A percentile compares a stretch with the other conserved stretches of the same genome.
Conservation (phyloP, 805 yeast species). For the Lipomyces yamadae region DNA sequence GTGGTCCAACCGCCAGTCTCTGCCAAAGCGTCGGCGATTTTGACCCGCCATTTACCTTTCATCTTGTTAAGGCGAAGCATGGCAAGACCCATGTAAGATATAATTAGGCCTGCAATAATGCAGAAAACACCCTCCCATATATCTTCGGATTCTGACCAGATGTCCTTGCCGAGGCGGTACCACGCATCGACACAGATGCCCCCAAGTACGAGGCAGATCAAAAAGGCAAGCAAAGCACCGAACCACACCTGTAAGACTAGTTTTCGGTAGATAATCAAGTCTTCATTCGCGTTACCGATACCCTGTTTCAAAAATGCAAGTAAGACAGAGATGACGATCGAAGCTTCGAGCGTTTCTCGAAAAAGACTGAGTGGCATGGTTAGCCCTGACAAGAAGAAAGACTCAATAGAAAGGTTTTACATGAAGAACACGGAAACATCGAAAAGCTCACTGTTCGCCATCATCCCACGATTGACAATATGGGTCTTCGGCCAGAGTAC, state of each 20-base stretch:
- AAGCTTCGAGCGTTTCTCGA: slow-evolving; percentile 93
- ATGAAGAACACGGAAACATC: slow-evolving; percentile 47
- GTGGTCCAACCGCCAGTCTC: slow-evolving; percentile 39
- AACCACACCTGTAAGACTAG: slow-evolving; percentile 83
- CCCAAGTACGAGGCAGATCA: slow-evolving; percentile 83
- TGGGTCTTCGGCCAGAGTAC: too few species aligned
- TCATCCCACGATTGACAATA: slow-evolving; percentile 30
- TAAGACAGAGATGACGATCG: slow-evolving; percentile 86
- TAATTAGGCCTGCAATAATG: slow-evolving; percentile 85
- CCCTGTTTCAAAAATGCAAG: slow-evolving; percentile 91
- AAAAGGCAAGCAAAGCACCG: slow-evolving; percentile 75
- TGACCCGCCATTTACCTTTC: slow-evolving; percentile 96
- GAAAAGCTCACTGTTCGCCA: slow-evolving; percentile 59
- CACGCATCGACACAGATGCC: slow-evolving; percentile 94
- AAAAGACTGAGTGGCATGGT: slow-evolving; percentile 56
- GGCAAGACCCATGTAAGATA: slow-evolving; percentile 93
- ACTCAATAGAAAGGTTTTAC: slow-evolving; percentile 15
- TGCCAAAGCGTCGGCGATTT: slow-evolving; percentile 82
- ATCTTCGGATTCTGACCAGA: slow-evolving; percentile 88
- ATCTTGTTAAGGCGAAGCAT: slow-evolving; percentile 94
- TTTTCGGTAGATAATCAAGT: slow-evolving; percentile 57
- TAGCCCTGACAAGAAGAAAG: neutral
- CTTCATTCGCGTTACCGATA: slow-evolving; percentile 56
- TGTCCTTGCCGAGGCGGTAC: slow-evolving; percentile 77
- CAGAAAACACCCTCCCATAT: slow-evolving; percentile 97